A percentile compares a stretch with the other conserved stretches of the same genome.
Conservation (phyloP, 1,284 basidiomycete genomes). For the Termitomyces sp. region DNA sequence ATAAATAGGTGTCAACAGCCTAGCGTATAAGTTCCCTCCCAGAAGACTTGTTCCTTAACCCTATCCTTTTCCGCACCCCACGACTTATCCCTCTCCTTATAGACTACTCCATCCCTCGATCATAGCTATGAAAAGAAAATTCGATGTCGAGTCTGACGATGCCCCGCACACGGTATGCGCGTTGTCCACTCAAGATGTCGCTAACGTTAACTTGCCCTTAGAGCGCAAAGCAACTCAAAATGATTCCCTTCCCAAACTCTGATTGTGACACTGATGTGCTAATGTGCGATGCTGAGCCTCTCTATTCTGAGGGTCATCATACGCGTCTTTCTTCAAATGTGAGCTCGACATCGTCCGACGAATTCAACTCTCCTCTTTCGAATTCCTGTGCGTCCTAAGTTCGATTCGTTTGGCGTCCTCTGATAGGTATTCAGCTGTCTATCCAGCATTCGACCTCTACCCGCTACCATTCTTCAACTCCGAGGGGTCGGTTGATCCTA, state of each 20-base stretch:
- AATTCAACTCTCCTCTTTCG: constrained; percentile 37
- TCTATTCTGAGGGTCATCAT: constrained; percentile 49
- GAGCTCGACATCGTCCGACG: constrained; percentile 50
- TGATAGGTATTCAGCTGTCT: constrained; percentile 37
- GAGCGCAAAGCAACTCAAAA: constrained; percentile 65
- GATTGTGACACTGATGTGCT: constrained; percentile 56
- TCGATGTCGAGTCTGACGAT: constrained; percentile 54
- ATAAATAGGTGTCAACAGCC: constrained; percentile 26
- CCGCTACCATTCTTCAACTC: constrained; percentile 47
- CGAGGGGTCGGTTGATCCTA: constrained; percentile 41
- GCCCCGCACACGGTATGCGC: constrained; percentile 39
- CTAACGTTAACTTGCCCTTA: constrained; percentile 21
- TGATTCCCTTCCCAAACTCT: constrained; percentile 64
- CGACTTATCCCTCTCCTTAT: constrained; percentile 22
- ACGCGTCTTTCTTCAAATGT: constrained; percentile 61
- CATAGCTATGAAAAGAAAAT: constrained; percentile 73
- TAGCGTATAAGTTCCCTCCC: constrained; percentile 27
- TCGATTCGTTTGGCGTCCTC: constrained; percentile 11
- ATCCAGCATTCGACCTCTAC: constrained; percentile 60
- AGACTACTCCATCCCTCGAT: not conserved
- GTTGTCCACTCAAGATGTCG: constrained; percentile 16
- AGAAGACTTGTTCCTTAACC: constrained; percentile 16
- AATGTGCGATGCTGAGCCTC: constrained; percentile 63
- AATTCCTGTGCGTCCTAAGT: constrained; percentile 35
- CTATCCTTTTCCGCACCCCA: constrained; percentile 16